Evolutionary conservation across 148 eudicot genomes (phyloP).

Genomic region (Amaranthus cruentus): DNA sequence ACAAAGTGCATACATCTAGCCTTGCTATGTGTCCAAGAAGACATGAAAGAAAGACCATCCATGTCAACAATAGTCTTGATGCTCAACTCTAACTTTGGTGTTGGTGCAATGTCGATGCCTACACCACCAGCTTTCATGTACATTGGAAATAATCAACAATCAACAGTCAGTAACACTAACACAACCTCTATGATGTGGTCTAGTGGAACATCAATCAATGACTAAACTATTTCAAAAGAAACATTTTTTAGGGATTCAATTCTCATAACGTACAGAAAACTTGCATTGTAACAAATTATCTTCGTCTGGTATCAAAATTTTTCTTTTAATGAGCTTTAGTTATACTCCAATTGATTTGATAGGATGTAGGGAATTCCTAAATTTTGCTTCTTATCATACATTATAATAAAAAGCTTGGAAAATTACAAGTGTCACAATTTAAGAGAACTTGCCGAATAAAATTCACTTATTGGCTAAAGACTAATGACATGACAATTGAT

Average conservation of each 20-base stretch:
- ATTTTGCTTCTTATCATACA: neutral
- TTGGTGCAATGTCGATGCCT: slow-evolving; percentile 4
- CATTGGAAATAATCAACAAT: slow-evolving; percentile 2
- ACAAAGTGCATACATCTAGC: slow-evolving; percentile 15
- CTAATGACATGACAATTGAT: too few species aligned
- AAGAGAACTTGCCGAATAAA: too few species aligned
- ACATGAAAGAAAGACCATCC: slow-evolving; percentile 14
- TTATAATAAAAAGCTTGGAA: too few species aligned
- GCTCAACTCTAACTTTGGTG: slow-evolving; percentile 17
- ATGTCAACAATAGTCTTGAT: slow-evolving; percentile 14
- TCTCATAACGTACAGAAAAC: too few species aligned
- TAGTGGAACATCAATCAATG: slow-evolving; percentile 11
- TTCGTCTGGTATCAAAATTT: neutral
- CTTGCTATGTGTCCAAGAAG: slow-evolving; percentile 24
- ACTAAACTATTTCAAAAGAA: neutral
- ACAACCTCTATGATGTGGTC: slow-evolving; percentile 11
- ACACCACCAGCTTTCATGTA: slow-evolving; percentile 12
- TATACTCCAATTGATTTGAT: neutral
- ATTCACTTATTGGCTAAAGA: too few species aligned
- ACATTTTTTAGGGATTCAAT: too few species aligned
- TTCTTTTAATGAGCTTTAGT: neutral
- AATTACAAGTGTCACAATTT: too few species aligned
- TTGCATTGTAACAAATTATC: too few species aligned
- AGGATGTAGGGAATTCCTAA: neutral
- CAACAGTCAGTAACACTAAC: slow-evolving; percentile 8